Evolutionary conservation across 805 yeast species (phyloP), one percentile per base, ranked within the genome.

Genomic region (Debaryomyces tyrocola): DNA sequence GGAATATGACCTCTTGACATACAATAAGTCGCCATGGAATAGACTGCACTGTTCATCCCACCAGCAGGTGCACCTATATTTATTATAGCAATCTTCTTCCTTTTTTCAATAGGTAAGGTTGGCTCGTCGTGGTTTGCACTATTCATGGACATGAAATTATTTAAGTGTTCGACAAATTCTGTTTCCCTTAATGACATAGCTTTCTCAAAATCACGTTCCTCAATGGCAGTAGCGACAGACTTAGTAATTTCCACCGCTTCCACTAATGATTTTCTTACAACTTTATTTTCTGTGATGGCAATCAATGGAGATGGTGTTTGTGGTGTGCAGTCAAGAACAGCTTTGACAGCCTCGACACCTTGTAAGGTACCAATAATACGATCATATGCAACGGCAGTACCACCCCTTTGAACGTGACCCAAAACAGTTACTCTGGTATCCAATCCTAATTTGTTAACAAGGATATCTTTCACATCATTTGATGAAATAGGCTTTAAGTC

Each of bases 361-460:
- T 94, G 99, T 56, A 92, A 67, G 14, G 99, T 92, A 34, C 97
- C 96, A 57, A 94, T 70, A 62, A 86, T 69, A 63, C 99, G 82
- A 67, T 94, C 99, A 58, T 79, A 89, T 2, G 98, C 97, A 45
- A 91, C 97, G 20, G 99, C 97, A 39, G 96, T 82, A 68, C 99
- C 99, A 73, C 99, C 99, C 71, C 99, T 83, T 76, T 94, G 99
- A 45, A 94, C 97, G 66, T 94, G 99, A 45, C 99, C 99, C 57
- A 94, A 76, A 10, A 95, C 89, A 36, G 99, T 94, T 58, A 92
- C 85, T 66, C 98, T 83, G 4, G 98, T 92, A 65, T 94, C 99
- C 46, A 94, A 78, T 10, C 96, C 96, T 51, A 94, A 73, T 15
- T 49, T 50, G 46, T 84, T 84, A 40, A 87, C 88, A 48, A 94